These are phyloP conservation scores for Globisporangium uncinulatum DNA, from an alignment of 352 stramenopile genomes.

Conservation along the genomic window DNA sequence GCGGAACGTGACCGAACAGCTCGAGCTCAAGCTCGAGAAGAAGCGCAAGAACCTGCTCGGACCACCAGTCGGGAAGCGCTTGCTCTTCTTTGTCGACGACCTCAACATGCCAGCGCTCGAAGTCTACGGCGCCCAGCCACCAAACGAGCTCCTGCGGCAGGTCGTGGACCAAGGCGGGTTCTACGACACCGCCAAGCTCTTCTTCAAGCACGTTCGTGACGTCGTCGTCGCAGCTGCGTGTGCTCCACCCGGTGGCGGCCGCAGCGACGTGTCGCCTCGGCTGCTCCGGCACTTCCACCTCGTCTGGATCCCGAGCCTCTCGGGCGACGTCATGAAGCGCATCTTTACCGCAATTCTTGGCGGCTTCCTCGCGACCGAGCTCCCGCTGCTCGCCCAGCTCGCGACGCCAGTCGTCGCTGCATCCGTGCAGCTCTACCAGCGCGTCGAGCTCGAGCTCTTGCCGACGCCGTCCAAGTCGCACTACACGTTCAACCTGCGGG, in stretches of 20 bases:
- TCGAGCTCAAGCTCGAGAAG: slow-evolving; percentile 80
- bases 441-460: slow-evolving; percentile 85
- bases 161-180: slow-evolving; percentile 87
- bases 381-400: slow-evolving; percentile 73
- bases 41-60: slow-evolving; percentile 82
- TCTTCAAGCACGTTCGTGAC: slow-evolving; percentile 90
- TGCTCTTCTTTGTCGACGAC: slow-evolving; percentile 90
- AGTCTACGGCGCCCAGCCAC: slow-evolving; percentile 90
- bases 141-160: slow-evolving; percentile 89
- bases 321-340: slow-evolving; percentile 68
- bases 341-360: slow-evolving; percentile 90
- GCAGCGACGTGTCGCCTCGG: slow-evolving; percentile 82
- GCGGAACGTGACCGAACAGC: slow-evolving; percentile 77
- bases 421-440: slow-evolving; percentile 86
- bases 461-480: slow-evolving; percentile 90
- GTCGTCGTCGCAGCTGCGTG: slow-evolving; percentile 81
- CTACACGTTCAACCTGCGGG: slow-evolving; percentile 94
- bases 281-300: slow-evolving; percentile 90
- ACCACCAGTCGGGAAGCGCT: slow-evolving; percentile 64
- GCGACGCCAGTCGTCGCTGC: slow-evolving; percentile 77
- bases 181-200: slow-evolving; percentile 92
- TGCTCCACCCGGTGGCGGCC: slow-evolving; percentile 80
- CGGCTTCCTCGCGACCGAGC: slow-evolving; percentile 71
- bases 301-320: slow-evolving; percentile 89
- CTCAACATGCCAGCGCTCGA: slow-evolving; percentile 92